These are phyloP conservation scores for Xylariaceae sp. DNA, from an alignment of 2,329 filamentous ascomycete genomes.

Conservation along the genomic window DNA sequence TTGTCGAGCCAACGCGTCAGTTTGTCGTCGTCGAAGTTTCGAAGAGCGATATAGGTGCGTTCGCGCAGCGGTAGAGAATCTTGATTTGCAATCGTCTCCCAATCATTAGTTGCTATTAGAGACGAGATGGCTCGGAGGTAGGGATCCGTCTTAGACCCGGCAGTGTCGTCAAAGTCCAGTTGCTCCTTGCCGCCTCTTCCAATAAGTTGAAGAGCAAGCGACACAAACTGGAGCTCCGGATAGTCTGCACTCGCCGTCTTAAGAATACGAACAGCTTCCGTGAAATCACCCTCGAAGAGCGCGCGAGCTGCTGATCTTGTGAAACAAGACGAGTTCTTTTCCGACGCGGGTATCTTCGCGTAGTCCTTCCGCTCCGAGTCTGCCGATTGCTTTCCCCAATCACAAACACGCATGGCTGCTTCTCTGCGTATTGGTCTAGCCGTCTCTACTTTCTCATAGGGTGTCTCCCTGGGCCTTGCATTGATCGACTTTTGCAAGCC, in stretches of 20 bases:
- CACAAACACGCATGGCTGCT: constrained; percentile 68
- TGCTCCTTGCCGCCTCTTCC: constrained; percentile 47
- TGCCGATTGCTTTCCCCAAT: constrained; percentile 56
- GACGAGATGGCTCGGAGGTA: constrained; percentile 76
- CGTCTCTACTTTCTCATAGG: constrained; percentile 59
- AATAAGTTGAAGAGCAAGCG: constrained; percentile 60
- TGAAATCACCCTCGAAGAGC: constrained; percentile 65
- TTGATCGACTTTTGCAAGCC: constrained; percentile 62
- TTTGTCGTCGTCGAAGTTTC: constrained; percentile 57
- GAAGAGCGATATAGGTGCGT: constrained; percentile 67
- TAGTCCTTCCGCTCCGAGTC: constrained; percentile 41
- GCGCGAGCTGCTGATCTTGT: constrained; percentile 74
- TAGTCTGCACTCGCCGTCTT: constrained; percentile 59
- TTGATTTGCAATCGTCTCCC: constrained; percentile 68
- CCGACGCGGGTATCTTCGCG: constrained; percentile 39
- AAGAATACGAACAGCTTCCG: constrained; percentile 64
- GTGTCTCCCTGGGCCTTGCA: constrained; percentile 55
- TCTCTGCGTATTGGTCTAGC: constrained; percentile 65
- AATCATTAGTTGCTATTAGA: constrained; percentile 70
- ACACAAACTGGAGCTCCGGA: constrained; percentile 63
- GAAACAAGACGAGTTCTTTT: constrained; percentile 50
- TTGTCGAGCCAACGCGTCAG: constrained; percentile 63
- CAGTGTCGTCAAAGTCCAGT: constrained; percentile 53
- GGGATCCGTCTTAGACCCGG: constrained; percentile 64
- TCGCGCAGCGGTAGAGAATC: constrained; percentile 68